phyloP scores from a whole-genome alignment of 2,329 filamentous ascomycete species.

The Neocucurbitaria cava region DNA sequence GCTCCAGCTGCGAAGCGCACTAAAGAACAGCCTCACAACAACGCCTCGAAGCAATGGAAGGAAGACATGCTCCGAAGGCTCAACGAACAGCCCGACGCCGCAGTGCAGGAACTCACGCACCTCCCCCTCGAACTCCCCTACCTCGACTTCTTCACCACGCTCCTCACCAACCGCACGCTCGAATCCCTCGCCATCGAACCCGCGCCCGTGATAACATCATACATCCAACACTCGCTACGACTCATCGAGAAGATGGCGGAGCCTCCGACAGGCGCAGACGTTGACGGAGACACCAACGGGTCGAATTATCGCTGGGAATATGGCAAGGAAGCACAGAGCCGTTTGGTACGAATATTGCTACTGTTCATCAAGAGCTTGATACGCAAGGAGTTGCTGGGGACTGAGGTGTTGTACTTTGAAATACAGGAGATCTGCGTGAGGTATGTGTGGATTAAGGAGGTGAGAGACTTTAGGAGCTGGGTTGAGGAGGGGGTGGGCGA shows the following conservation, averaged over 20 bases:
- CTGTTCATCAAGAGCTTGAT: constrained; percentile 50
- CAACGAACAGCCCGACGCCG: constrained; percentile 24
- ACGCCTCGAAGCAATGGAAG: constrained; percentile 27
- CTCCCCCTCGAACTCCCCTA: constrained; percentile 47
- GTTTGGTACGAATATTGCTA: constrained; percentile 46
- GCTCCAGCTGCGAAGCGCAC: background rate
- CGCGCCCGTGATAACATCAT: constrained; percentile 40
- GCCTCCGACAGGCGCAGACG: constrained; percentile 5
- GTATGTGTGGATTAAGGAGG: constrained; percentile 51
- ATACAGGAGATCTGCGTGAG: constrained; percentile 50
- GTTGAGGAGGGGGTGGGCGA: constrained; percentile 27
- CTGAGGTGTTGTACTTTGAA: constrained; percentile 47
- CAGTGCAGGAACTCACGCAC: constrained; percentile 39
- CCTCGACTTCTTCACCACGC: constrained; percentile 49
- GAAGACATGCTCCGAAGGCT: constrained; percentile 27
- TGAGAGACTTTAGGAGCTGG: constrained; percentile 47
- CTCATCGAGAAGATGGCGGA: constrained; percentile 41
- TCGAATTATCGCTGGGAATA: constrained; percentile 18
- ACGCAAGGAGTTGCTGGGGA: constrained; percentile 37
- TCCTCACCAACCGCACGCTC: constrained; percentile 39
- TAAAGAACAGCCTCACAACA: background rate
- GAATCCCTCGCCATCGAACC: constrained; percentile 35
- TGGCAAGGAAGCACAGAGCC: constrained; percentile 45
- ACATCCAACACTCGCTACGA: constrained; percentile 49
- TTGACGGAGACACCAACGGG: constrained; percentile 4